Evolutionary conservation across 73 alveolate species (phyloP), one percentile per base, ranked within the genome.

Genomic region (Paraurostyla sp.): DNA sequence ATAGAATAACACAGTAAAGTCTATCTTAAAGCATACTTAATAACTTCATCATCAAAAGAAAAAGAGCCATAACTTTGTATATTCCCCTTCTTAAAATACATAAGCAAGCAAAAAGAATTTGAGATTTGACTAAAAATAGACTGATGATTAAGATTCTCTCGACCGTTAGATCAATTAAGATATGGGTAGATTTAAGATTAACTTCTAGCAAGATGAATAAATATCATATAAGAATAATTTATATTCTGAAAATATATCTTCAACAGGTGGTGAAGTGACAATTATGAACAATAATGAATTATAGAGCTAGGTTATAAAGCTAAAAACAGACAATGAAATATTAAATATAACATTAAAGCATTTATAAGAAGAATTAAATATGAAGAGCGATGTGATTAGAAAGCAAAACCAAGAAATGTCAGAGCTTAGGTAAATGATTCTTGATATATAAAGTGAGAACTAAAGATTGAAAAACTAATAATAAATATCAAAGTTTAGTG

Each of bases 251-350:
- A 75, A 29, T 15, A 13, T 49, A 3, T 3, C 41, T 11, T 23
- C 56, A 4, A 43, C 51, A 75, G 73, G 57, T 25, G 75, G 57
- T 7, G 87, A 75, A 22, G 25, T 43, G 25, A 51, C 73, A 1
- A 9, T 6, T 1, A 32, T 48, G 60, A 7, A 13, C 7, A 48
- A 48, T 22, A 75, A 25, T 49, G 87, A 75, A 33, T 49, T 75
- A 46, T n/a, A 75, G 33, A 4, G 56, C 7, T 18, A 49, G 33
- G 87, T 75, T 9, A 75, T 75, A 43, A 75, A 75, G 60, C 33
- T 75, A 6, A 40, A 50, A 46, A 75, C 87, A 48, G 87, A 75
- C n/a, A 75, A 75, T 75, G 87, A 75, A 49, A 49, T 75, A 6
- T 22, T 46, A 29, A 46, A 50, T n/a, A 75, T 75, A 9, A 75